Conservation (phyloP, 139 green algal species). For the Chlorella sorokiniana region DNA sequence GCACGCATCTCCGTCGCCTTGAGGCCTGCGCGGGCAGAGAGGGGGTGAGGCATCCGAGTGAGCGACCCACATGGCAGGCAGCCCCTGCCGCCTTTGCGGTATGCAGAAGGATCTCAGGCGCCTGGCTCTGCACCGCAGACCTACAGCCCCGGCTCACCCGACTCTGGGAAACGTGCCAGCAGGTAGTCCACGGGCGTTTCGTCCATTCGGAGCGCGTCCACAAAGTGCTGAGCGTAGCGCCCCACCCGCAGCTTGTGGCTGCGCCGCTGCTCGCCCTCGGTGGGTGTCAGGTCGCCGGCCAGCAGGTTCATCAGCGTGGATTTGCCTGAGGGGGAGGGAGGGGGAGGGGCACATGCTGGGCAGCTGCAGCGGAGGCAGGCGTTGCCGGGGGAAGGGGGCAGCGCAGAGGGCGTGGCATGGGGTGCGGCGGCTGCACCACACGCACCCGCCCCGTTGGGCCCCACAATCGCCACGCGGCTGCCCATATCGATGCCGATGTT, state of each 20-base stretch:
- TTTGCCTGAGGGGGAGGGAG: slow-evolving; percentile 43
- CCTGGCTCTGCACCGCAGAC: too few relatives aligned
- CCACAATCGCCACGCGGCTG: slow-evolving; percentile 92
- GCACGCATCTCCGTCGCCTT: slow-evolving; percentile 92
- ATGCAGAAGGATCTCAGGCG: too few relatives aligned
- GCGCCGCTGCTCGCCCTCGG: slow-evolving; percentile 82
- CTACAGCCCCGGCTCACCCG: slow-evolving; percentile 7
- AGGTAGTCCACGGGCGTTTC: slow-evolving; percentile 96
- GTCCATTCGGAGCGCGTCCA: slow-evolving; percentile 95
- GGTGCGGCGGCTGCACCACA: background rate
- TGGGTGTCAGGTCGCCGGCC: slow-evolving; percentile 90
- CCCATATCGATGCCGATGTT: slow-evolving; percentile 99
- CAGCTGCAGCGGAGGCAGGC: background rate
- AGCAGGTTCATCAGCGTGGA: slow-evolving; percentile 99
- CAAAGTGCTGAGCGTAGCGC: slow-evolving; percentile 98
- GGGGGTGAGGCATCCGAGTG: background rate
- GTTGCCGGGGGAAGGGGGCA: background rate
- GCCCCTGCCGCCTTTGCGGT: too few relatives aligned
- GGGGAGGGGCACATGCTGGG: background rate
- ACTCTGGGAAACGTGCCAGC: slow-evolving; percentile 70
- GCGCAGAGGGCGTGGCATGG: background rate
- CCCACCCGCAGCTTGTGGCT: slow-evolving; percentile 95
- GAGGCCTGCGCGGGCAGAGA: slow-evolving; percentile 46
- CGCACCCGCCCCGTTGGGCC: slow-evolving; percentile 94
- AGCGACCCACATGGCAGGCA: background rate